These are phyloP conservation scores for Davidsoniella eucalypti DNA, from an alignment of 2,329 filamentous ascomycete species.

Conservation along the genomic window DNA sequence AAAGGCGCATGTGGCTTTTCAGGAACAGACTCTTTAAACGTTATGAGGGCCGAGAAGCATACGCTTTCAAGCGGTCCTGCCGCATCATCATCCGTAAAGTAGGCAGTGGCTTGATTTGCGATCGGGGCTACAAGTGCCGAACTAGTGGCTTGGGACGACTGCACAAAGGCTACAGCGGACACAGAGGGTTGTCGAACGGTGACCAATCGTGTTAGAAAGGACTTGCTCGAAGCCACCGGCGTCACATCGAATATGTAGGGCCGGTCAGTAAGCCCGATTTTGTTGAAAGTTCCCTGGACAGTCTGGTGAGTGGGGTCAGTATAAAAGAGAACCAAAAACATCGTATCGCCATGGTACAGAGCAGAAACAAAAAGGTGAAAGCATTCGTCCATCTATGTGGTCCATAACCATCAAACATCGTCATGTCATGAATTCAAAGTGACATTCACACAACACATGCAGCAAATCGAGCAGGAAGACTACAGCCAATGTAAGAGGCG, in stretches of 20 bases:
- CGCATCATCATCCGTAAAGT: slow-evolving; percentile 14
- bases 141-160: slow-evolving; percentile 14
- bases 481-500: too few relatives aligned
- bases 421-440: too few relatives aligned
- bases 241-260: slow-evolving; percentile 37
- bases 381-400: too few relatives aligned
- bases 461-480: too few relatives aligned
- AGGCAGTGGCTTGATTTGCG: too few relatives aligned
- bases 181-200: slow-evolving; percentile 29
- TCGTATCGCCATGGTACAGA: too few relatives aligned
- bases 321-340: neutral
- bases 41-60: slow-evolving; percentile 35
- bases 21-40: slow-evolving; percentile 30
- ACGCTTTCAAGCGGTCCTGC: slow-evolving; percentile 24
- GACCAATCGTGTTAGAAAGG: slow-evolving; percentile 33
- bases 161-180: slow-evolving; percentile 20
- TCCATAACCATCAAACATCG: too few relatives aligned
- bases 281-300: slow-evolving; percentile 39
- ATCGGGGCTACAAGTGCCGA: too few relatives aligned
- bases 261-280: slow-evolving; percentile 28
- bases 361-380: too few relatives aligned
- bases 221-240: slow-evolving; percentile 27
- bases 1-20: slow-evolving; percentile 18
- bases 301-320: slow-evolving; percentile 22
- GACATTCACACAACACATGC: too few relatives aligned